Evolutionary conservation across 805 yeast species (phyloP).

Genomic region (Starmerella floris): DNA sequence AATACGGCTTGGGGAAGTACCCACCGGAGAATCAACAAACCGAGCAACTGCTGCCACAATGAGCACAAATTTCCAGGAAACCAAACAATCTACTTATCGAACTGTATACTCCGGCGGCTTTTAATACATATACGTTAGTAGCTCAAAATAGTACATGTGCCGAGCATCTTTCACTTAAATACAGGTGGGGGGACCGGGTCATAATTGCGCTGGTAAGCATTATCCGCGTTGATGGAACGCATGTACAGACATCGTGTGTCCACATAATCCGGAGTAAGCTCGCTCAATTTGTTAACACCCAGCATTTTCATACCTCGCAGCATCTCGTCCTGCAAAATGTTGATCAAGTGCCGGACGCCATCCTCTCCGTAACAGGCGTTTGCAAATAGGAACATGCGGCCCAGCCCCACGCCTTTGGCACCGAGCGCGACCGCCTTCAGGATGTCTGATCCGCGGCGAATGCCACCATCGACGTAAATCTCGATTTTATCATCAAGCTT

Average conservation of each 20-base stretch:
- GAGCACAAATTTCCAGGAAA: too few species aligned
- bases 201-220: constrained; percentile 10
- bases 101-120: too few species aligned
- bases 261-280: constrained; percentile 47
- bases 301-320: constrained; percentile 64
- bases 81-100: too few species aligned
- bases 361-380: constrained; percentile 65
- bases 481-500: constrained; percentile 37
- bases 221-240: constrained; percentile 13
- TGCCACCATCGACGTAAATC: constrained; percentile 63
- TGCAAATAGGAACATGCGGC: constrained; percentile 63
- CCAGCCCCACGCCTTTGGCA: constrained; percentile 62
- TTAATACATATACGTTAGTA: too few species aligned
- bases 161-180: neutral
- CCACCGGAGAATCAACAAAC: too few species aligned
- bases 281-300: constrained; percentile 53
- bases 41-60: too few species aligned
- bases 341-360: constrained; percentile 54
- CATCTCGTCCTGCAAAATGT: constrained; percentile 53
- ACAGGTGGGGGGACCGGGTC: constrained; percentile 11
- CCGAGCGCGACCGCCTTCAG: constrained; percentile 64
- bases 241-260: constrained; percentile 40
- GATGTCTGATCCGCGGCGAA: constrained; percentile 62
- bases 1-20: too few species aligned
- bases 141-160: too few species aligned